phyloP scores from a whole-genome alignment of 106 monocot genomes.

The Dioscorea zingiberensis region DNA sequence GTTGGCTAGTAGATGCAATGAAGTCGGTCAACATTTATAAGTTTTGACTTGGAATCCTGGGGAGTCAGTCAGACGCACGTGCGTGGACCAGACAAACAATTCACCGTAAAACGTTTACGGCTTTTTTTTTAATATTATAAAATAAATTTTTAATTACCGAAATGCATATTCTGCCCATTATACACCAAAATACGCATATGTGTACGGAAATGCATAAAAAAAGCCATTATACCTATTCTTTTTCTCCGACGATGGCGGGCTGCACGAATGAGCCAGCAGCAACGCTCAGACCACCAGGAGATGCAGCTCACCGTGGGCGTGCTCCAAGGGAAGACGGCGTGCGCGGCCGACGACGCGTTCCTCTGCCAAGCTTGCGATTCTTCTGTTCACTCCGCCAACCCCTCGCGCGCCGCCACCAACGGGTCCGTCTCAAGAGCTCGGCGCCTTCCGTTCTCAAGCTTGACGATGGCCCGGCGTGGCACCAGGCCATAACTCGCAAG shows the following conservation, averaged over 20 bases:
- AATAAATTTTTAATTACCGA: too few species aligned
- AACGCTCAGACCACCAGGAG: background rate
- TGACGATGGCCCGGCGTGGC: slow-evolving; percentile 27
- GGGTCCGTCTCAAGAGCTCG: slow-evolving; percentile 45
- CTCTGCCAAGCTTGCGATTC: slow-evolving; percentile 86
- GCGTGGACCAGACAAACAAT: too few species aligned
- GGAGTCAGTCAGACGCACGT: too few species aligned
- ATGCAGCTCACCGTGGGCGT: slow-evolving; percentile 19
- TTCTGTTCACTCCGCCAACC: slow-evolving; percentile 85
- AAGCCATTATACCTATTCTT: too few species aligned
- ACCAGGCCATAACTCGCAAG: slow-evolving; percentile 74
- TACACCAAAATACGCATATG: too few species aligned
- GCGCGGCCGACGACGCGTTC: slow-evolving; percentile 88
- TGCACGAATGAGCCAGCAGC: slow-evolving; percentile 2
- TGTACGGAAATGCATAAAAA: too few species aligned
- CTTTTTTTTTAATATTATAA: too few species aligned
- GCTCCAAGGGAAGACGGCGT: slow-evolving; percentile 47
- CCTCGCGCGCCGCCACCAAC: slow-evolving; percentile 74
- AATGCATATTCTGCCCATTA: too few species aligned
- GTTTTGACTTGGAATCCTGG: too few species aligned
- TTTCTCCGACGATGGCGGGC: background rate
- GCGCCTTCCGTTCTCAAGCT: slow-evolving; percentile 8
- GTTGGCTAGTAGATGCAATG: too few species aligned
- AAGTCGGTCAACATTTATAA: too few species aligned
- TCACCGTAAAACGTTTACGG: too few species aligned